These are phyloP conservation scores for Strobilomyces echinocephalus DNA, from an alignment of 768 basidiomycete genomes.

Conservation along the genomic window DNA sequence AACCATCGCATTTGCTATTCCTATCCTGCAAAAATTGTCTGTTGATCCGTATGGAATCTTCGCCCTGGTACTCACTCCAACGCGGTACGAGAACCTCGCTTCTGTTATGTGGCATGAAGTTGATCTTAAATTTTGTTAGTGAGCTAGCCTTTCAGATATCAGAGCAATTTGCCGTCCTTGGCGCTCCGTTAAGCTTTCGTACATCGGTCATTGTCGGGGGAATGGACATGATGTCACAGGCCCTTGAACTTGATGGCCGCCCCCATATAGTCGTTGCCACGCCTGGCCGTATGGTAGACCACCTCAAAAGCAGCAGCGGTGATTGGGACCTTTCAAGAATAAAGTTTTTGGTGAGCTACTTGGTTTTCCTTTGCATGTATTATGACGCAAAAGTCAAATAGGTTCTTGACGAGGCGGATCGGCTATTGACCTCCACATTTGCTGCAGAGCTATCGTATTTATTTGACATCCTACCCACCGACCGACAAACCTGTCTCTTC, in stretches of 20 bases:
- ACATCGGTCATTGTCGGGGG: conserved; percentile 93
- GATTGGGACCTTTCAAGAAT: conserved; percentile 84
- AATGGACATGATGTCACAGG: conserved; percentile 97
- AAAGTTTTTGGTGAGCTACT: conserved; percentile 66
- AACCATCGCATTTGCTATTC: conserved; percentile 94
- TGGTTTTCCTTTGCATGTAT: background rate
- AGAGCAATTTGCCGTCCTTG: conserved; percentile 92
- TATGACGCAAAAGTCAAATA: conserved; percentile 27
- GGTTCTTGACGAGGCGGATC: conserved; percentile 96
- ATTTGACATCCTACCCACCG: conserved; percentile 70
- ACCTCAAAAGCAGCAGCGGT: conserved; percentile 65
- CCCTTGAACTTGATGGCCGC: conserved; percentile 74
- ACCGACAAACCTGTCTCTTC: conserved; percentile 95
- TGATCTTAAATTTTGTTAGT: conserved; percentile 36
- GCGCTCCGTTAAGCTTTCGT: conserved; percentile 71
- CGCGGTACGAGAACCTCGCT: conserved; percentile 53
- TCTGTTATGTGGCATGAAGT: background rate
- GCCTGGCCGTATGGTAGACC: conserved; percentile 91
- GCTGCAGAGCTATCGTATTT: conserved; percentile 76
- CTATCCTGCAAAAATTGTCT: conserved; percentile 85
- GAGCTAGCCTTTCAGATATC: conserved; percentile 97
- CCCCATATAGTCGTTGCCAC: conserved; percentile 96
- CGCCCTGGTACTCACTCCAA: conserved; percentile 90
- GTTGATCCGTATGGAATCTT: conserved; percentile 93
- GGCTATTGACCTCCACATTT: conserved; percentile 85